phyloP scores from a whole-genome alignment of 78 protist genomes.

The Speleostelium caveatum region DNA sequence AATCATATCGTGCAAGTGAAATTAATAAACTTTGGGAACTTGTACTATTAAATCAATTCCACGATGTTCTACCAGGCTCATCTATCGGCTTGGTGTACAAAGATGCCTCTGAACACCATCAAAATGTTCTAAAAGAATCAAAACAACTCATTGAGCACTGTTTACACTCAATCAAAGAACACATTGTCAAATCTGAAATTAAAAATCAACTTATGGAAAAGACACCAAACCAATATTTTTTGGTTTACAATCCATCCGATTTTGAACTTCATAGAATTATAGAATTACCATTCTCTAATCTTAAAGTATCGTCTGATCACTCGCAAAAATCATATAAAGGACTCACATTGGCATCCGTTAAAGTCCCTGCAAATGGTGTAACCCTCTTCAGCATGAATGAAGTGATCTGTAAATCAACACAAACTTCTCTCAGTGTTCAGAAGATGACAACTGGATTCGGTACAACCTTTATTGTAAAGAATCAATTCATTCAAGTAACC shows the following conservation, averaged over 20 bases:
- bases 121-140: slow-evolving; percentile 11
- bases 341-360: slow-evolving; percentile 12
- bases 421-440: background rate
- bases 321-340: slow-evolving; percentile 36
- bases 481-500: background rate
- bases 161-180: background rate
- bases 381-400: background rate
- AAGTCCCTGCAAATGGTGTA: slow-evolving; percentile 40
- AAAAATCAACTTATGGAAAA: no score
- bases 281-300: slow-evolving; percentile 24
- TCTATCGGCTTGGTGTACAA: slow-evolving; percentile 77
- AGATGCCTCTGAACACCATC: slow-evolving; percentile 59
- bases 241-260: slow-evolving; percentile 43
- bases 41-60: slow-evolving; percentile 88
- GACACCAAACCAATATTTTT: background rate
- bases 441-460: no score
- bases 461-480: background rate
- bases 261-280: slow-evolving; percentile 14
- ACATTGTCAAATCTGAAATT: background rate
- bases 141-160: background rate
- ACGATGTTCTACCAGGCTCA: slow-evolving; percentile 91
- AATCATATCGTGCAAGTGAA: background rate
- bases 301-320: background rate
- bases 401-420: background rate
- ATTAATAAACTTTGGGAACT: slow-evolving; percentile 75